These are phyloP conservation scores for Cokeromyces recurvatus DNA, from an alignment of 371 early-diverging fungal species.

Conservation along the genomic window DNA sequence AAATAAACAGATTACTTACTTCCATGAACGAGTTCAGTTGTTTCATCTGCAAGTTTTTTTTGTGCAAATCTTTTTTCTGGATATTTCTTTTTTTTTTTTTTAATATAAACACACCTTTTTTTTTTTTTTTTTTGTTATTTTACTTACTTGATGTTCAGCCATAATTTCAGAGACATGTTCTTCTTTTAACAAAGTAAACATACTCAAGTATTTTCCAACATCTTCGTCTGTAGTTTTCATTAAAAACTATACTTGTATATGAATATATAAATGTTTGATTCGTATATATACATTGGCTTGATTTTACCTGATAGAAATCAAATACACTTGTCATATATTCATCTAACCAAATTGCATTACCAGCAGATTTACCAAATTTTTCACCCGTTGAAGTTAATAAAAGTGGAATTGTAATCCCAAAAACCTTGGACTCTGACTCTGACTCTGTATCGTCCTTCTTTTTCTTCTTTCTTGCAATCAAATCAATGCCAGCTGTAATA, in stretches of 20 bases:
- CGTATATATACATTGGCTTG: too few species aligned
- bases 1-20: too few species aligned
- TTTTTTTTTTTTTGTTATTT: background rate
- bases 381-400: slow-evolving; percentile 84
- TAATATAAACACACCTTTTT: too few species aligned
- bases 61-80: slow-evolving; percentile 77
- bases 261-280: too few species aligned
- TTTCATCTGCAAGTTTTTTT: slow-evolving; percentile 72
- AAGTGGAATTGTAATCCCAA: slow-evolving; percentile 87
- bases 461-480: slow-evolving; percentile 65
- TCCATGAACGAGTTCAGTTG: slow-evolving; percentile 90
- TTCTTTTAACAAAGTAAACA: slow-evolving; percentile 76
- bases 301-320: slow-evolving; percentile 87
- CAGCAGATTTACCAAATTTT: slow-evolving; percentile 95
- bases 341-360: slow-evolving; percentile 94
- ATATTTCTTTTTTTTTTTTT: too few species aligned
- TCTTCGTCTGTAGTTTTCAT: slow-evolving; percentile 80
- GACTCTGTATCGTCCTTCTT: slow-evolving; percentile 18
- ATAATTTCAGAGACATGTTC: slow-evolving; percentile 58
- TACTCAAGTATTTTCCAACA: slow-evolving; percentile 66
- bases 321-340: slow-evolving; percentile 71
- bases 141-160: slow-evolving; percentile 54
- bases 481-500: slow-evolving; percentile 90
- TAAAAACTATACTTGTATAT: slow-evolving; percentile 44
- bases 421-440: slow-evolving; percentile 41